Evolutionary conservation across 2,329 filamentous ascomycete genomes (phyloP).

Genomic region (Chaetomium olivaceum): DNA sequence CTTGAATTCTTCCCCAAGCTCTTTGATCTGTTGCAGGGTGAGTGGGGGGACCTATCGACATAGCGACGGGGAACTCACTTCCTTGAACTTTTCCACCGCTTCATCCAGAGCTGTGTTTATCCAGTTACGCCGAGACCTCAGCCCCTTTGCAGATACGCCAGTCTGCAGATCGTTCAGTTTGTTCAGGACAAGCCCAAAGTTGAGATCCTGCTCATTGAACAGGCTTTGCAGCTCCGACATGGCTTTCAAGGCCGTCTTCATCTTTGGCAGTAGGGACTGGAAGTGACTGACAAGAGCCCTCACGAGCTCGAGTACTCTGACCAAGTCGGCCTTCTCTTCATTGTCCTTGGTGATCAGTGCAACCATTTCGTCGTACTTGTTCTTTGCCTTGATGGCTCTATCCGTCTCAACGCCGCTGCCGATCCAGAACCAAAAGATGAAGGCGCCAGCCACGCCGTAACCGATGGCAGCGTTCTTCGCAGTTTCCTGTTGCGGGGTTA

Average conservation of each 20-base stretch:
- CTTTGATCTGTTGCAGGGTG: background rate
- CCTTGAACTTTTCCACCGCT: constrained; percentile 2
- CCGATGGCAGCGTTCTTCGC: background rate
- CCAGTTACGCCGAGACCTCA: background rate
- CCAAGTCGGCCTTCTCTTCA: background rate
- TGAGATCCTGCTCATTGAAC: constrained; percentile 2
- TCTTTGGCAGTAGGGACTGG: background rate
- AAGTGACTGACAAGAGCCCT: background rate
- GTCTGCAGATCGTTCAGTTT: background rate
- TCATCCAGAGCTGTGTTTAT: constrained; percentile 1
- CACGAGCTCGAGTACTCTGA: background rate
- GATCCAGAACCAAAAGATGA: background rate
- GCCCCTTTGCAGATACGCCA: background rate
- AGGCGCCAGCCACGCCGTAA: background rate
- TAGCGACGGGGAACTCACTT: background rate
- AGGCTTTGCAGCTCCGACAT: background rate
- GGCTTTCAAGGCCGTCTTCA: background rate
- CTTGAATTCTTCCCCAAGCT: constrained; percentile 1
- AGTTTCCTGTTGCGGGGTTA: background rate
- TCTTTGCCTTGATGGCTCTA: constrained; percentile 1
- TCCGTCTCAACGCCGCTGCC: background rate
- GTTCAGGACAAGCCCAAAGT: background rate
- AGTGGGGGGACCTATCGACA: background rate
- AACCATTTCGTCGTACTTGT: constrained; percentile 3
- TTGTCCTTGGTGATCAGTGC: background rate